A percentile compares a stretch with the other conserved stretches of the same genome.
Evolutionary conservation across 2,329 filamentous ascomycete genomes (phyloP).

Genomic region (Aspergillus floridensis): DNA sequence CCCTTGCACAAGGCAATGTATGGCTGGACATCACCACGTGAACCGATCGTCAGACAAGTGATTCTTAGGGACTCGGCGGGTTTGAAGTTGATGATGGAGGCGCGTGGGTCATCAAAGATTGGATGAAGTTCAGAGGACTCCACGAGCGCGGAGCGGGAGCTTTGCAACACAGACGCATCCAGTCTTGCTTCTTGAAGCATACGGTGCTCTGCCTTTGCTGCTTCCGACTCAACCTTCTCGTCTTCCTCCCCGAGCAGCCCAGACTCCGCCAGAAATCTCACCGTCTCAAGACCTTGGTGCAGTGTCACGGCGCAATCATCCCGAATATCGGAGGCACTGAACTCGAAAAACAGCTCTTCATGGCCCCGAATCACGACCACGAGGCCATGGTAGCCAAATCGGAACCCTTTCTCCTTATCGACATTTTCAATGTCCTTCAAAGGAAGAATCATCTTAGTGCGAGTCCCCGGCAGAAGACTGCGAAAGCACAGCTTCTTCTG

Average conservation of each 20-base stretch:
- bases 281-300: conserved; percentile 70
- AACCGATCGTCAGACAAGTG: conserved; percentile 93
- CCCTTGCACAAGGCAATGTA: conserved; percentile 96
- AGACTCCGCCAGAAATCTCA: conserved; percentile 68
- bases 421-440: conserved; percentile 90
- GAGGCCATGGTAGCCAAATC: conserved; percentile 84
- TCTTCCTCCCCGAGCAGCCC: conserved; percentile 65
- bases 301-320: conserved; percentile 87
- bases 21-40: conserved; percentile 91
- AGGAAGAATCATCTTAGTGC: conserved; percentile 88
- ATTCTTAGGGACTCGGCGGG: conserved; percentile 74
- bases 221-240: conserved; percentile 68
- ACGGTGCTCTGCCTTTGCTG: conserved; percentile 76
- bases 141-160: conserved; percentile 22
- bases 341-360: conserved; percentile 96
- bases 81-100: conserved; percentile 89
- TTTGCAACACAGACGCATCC: conserved; percentile 38
- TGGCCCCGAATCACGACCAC: conserved; percentile 91
- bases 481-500: conserved; percentile 87
- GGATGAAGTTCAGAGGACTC: conserved; percentile 56
- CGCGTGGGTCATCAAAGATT: conserved; percentile 85
- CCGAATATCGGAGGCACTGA: conserved; percentile 69
- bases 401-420: conserved; percentile 91
- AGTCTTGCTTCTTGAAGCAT: conserved; percentile 72
- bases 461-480: conserved; percentile 81